Percentiles rank a stretch among this genome's conserved stretches.
phyloP scores from a whole-genome alignment of 768 basidiomycete genomes.

The Xerocomellus chrysenteron region DNA sequence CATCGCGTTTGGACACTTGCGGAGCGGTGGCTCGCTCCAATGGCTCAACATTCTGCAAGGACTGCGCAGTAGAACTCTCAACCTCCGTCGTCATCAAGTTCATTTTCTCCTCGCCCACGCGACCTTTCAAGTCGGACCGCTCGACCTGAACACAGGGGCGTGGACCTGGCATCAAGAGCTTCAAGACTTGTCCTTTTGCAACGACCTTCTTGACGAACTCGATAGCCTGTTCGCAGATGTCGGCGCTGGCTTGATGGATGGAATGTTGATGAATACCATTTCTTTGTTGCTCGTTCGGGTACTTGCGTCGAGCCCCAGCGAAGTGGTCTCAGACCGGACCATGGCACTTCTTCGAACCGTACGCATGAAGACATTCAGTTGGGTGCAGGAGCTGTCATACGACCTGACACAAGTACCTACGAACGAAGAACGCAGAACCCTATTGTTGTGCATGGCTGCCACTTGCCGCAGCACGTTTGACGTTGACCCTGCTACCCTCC shows the following conservation, averaged over 20 bases:
- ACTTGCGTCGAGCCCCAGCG: neutral
- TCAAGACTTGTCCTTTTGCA: neutral
- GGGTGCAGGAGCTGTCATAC: neutral
- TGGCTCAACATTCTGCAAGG: neutral
- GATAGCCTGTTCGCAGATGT: neutral
- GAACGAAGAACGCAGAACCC: neutral
- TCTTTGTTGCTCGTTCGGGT: neutral
- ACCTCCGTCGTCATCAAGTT: neutral
- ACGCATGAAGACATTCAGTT: neutral
- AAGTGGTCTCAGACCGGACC: neutral
- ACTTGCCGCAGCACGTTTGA: neutral
- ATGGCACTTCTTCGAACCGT: neutral
- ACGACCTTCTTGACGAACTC: neutral
- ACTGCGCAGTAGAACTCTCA: neutral
- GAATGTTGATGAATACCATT: neutral
- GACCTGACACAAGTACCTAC: neutral
- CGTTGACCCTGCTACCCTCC: neutral
- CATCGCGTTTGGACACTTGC: neutral
- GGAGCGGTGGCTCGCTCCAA: neutral
- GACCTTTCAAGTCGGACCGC: constrained; percentile 12
- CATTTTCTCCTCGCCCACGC: neutral
- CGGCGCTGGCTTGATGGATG: neutral
- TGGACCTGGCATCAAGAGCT: neutral
- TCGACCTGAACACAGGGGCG: constrained; percentile 12
- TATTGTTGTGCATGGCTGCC: neutral